Base-by-base conservation (phyloP, 768 basidiomycete genomes). In the Russula sp. region DNA sequence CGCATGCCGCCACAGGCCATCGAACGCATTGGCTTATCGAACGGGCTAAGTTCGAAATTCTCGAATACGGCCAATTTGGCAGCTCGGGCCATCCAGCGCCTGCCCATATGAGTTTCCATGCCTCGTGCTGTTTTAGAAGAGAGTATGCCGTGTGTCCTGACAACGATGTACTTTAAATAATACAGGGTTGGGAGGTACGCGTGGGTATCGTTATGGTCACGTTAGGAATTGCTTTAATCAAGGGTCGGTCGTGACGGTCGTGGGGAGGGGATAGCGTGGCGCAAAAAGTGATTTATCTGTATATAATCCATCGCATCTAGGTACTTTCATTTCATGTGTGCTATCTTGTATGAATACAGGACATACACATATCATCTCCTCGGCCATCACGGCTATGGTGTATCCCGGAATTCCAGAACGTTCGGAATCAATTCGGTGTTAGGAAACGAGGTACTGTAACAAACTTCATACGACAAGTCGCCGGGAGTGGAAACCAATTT, bases 31-130 rank as follows among this genome's bases (percentile, higher is more conserved):
- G 32, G 32, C 3, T 18, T 57, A 8, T 6, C 54, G 22, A 61
- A 26, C 30, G 53, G 55, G n/a, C 38, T 65, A 22, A n/a, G 59
- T 18, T 61, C 59, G n/a, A 59, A 59, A 8, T n/a, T 61, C 34
- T 18, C 64, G 9, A 65, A 9, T 28, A 34, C 64, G 38, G 55
- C 59, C 22, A 56, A n/a, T 20, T 28, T 61, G 18, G 48, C 59
- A 16, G 48, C 64, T 16, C 60, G 64, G 28, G 49, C 49, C 26
- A 38, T 61, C 24, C 54, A 56, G 5, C 53, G 11, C 6, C 13
- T 61, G 28, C 55, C 63, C 1, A 34, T 57, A 2, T 57, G 48
- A 59, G 11, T 7, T 40, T 0, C 38, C 38, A 13, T 16, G 6
- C 26, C 22, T 42, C 5, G 6, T 14, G 18, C 9, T 22, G n/a